These are phyloP conservation scores for Rutstroemia sp. DNA, from an alignment of 2,329 filamentous ascomycete species.

Conservation along the genomic window DNA sequence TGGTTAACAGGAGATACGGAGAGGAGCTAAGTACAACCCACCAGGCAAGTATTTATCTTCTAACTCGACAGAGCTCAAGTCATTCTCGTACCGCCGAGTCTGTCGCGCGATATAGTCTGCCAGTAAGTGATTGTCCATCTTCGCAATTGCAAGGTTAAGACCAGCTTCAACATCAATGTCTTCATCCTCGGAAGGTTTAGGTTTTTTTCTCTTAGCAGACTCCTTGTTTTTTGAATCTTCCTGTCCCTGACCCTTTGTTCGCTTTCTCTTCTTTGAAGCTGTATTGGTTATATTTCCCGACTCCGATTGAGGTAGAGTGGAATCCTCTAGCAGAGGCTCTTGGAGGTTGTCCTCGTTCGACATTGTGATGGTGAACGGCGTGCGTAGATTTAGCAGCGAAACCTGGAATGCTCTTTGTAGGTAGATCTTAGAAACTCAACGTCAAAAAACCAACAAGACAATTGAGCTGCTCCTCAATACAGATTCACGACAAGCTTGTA, in stretches of 20 bases:
- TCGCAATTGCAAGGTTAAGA: conserved; percentile 71
- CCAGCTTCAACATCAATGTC: conserved; percentile 61
- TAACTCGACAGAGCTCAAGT: conserved; percentile 77
- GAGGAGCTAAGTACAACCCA: conserved; percentile 33
- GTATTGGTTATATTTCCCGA: conserved; percentile 6
- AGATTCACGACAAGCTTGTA: too few relatives aligned
- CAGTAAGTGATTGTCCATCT: conserved; percentile 75
- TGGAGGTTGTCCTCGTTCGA: conserved; percentile 21
- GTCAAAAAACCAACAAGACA: too few relatives aligned
- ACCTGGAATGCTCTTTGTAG: too few relatives aligned
- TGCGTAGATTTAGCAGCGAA: neutral
- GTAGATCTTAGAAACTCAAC: too few relatives aligned
- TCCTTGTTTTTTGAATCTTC: neutral
- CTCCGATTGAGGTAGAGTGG: conserved; percentile 16
- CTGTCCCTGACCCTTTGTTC: conserved; percentile 16
- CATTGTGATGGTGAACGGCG: conserved; percentile 16
- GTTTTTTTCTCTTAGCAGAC: conserved; percentile 41
- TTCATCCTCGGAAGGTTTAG: conserved; percentile 44
- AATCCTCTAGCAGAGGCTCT: conserved; percentile 25
- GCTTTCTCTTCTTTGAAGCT: conserved; percentile 27
- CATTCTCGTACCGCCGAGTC: conserved; percentile 67
- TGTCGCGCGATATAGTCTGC: conserved; percentile 81
- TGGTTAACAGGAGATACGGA: neutral
- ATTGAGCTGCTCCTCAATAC: too few relatives aligned
- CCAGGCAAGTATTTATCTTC: conserved; percentile 75